Evolutionary conservation across 2,329 filamentous ascomycete genomes (phyloP).

Genomic region (Colletotrichum sp.): DNA sequence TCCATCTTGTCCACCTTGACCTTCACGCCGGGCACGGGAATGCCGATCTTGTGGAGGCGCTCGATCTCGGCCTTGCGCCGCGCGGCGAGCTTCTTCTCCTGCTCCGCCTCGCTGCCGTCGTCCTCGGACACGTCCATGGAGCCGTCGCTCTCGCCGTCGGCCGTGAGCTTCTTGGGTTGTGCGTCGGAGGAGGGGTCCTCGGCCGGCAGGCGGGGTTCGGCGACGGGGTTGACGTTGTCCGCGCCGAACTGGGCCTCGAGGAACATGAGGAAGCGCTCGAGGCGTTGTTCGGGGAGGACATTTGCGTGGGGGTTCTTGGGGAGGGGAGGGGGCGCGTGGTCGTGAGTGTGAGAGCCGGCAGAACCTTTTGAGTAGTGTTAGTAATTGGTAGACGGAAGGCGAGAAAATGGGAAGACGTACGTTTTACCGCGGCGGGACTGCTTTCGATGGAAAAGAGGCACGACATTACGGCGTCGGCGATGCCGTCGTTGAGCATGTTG

Average conservation of each 20-base stretch:
- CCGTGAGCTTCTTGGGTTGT: slow-evolving; percentile 35
- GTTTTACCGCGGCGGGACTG: slow-evolving; percentile 92
- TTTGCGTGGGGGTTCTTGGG: slow-evolving; percentile 75
- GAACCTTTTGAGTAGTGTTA: slow-evolving; percentile 53
- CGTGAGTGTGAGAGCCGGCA: slow-evolving; percentile 55
- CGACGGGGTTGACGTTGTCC: slow-evolving; percentile 80
- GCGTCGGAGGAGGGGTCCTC: background rate
- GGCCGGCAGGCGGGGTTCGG: slow-evolving; percentile 61
- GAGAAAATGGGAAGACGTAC: slow-evolving; percentile 63
- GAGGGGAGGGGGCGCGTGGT: slow-evolving; percentile 34
- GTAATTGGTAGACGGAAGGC: slow-evolving; percentile 26
- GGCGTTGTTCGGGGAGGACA: slow-evolving; percentile 74
- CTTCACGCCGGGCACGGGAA: slow-evolving; percentile 87
- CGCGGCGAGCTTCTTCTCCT: slow-evolving; percentile 51
- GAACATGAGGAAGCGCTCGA: slow-evolving; percentile 90
- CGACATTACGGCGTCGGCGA: slow-evolving; percentile 96
- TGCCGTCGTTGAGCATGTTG: slow-evolving; percentile 96
- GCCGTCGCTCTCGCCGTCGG: slow-evolving; percentile 25
- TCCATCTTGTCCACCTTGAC: slow-evolving; percentile 88
- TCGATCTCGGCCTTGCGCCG: slow-evolving; percentile 73
- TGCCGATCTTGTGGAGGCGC: slow-evolving; percentile 80
- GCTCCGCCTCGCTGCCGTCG: slow-evolving; percentile 32
- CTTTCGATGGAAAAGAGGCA: slow-evolving; percentile 92
- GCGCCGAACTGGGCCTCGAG: slow-evolving; percentile 95
- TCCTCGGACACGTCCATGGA: slow-evolving; percentile 22